Percentiles rank a stretch among this genome's conserved stretches.
phyloP scores from a whole-genome alignment of 768 basidiomycete species.

The Albatrellus ellisii region DNA sequence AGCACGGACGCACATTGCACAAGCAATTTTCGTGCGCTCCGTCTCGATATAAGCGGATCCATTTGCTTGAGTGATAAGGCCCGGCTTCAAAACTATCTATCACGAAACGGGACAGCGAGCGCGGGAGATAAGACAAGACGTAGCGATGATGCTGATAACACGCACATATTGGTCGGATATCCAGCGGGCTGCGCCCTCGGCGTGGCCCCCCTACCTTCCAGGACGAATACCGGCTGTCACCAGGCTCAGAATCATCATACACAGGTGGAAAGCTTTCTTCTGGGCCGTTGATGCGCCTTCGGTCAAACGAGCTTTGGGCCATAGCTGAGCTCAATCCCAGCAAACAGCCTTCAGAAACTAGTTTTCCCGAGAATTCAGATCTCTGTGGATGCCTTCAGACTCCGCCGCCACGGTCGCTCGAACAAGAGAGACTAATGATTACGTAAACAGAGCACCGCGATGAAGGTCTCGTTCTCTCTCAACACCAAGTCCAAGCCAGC shows the following conservation, averaged over 20 bases:
- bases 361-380: too few relatives aligned
- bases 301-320: conserved; percentile 51
- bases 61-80: conserved; percentile 85
- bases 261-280: conserved; percentile 65
- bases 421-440: background rate
- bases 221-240: conserved; percentile 12
- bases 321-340: background rate
- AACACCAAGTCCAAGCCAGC: conserved; percentile 33
- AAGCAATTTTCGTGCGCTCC: conserved; percentile 84
- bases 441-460: conserved; percentile 18
- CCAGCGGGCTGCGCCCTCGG: conserved; percentile 37
- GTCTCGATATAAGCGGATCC: conserved; percentile 97
- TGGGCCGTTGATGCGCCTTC: conserved; percentile 84
- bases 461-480: conserved; percentile 90
- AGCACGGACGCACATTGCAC: conserved; percentile 59
- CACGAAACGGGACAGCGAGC: background rate
- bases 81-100: conserved; percentile 69
- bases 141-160: conserved; percentile 8
- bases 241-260: conserved; percentile 31
- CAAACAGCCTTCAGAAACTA: too few relatives aligned
- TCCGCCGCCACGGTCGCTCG: conserved; percentile 2
- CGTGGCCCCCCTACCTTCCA: conserved; percentile 29
- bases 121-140: conserved; percentile 2
- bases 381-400: too few relatives aligned
- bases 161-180: conserved; percentile 84